Conservation (phyloP, 1,139 yeast species). For the Sugiyamaella grinbergsii region DNA sequence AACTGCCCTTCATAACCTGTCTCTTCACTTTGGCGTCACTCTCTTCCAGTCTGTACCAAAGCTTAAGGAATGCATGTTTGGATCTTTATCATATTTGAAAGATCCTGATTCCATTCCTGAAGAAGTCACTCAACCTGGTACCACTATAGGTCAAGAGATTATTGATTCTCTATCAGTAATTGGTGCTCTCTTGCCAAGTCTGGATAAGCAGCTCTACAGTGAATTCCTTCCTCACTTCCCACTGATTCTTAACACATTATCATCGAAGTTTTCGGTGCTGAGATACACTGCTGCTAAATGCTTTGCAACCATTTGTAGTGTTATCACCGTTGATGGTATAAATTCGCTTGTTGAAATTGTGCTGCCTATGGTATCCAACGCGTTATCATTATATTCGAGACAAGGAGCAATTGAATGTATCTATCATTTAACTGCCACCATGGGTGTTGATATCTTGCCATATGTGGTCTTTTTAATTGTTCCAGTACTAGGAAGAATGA, state of each 20-base stretch:
- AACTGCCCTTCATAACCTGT: conserved; percentile 60
- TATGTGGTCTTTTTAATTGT: conserved; percentile 94
- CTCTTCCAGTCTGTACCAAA: conserved; percentile 69
- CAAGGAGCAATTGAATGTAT: conserved; percentile 95
- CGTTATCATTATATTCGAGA: conserved; percentile 71
- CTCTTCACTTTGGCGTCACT: conserved; percentile 51
- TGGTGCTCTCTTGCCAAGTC: conserved; percentile 68
- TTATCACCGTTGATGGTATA: conserved; percentile 71
- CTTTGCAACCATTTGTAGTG: conserved; percentile 78
- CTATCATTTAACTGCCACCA: conserved; percentile 77
- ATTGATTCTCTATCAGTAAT: conserved; percentile 86
- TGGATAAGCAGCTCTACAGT: conserved; percentile 53
- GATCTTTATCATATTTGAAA: conserved; percentile 53
- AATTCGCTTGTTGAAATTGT: conserved; percentile 76
- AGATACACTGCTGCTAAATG: conserved; percentile 92
- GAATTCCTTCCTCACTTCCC: conserved; percentile 54
- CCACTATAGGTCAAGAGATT: conserved; percentile 70
- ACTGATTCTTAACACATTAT: conserved; percentile 60
- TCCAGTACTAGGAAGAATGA: conserved; percentile 96
- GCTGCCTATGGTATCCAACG: conserved; percentile 79
- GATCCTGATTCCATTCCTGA: conserved; percentile 38
- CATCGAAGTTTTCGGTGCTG: conserved; percentile 72
- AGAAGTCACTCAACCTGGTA: conserved; percentile 49
- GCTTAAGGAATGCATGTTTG: conserved; percentile 65
- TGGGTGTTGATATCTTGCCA: conserved; percentile 90